Base-by-base conservation (phyloP, 805 yeast species). In the Saccharomycopsis fodiens region DNA sequence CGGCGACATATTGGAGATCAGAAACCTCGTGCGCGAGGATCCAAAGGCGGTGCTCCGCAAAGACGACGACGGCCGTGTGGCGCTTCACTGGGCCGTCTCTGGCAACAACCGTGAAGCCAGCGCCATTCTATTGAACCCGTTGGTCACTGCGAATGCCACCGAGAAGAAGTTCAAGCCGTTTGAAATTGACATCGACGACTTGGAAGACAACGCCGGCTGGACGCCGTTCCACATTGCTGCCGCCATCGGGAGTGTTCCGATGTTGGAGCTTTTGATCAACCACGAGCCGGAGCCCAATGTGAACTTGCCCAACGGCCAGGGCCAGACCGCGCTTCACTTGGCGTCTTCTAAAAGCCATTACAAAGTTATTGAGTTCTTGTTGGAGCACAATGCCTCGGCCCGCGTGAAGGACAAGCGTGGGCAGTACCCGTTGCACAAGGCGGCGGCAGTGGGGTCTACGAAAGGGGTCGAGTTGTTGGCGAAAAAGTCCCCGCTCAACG, bases 51-150 rank as follows among this genome's bases (percentile, higher is more conserved):
- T 75, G 0, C 54, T 71, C 2, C 42, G 56, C 13, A 68, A 61
- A 49, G 97, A 89, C 60, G 72, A 69, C 2, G 96, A 88, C 57
- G 81, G 79, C 1, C 71, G 97, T 52, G 78, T 84, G 2, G 83
- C 96, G 2, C 64, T 88, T 40, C 94, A 86, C 60, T 89, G 96
- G 96, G 96, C 96, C 1, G 76, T 81, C 22, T 76, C 95, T 1
- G 70, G 70, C 54, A 74, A 76, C 41, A 70, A 79, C 46, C 55
- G 63, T 4, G 78, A 74, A 22, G 67, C 82, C 16, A 77, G 76
- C 0, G 62, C 70, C 13, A 54, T 72, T 31, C 57, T 81, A 5
- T 60, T 69, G 45, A 65, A 62, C 45, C 70, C 67, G 31, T 52
- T 54, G 50, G 59, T 44, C 47, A 58, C 49, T 34, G 46, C 30